These are phyloP conservation scores for Lecanoromycetidae sp. DNA, from an alignment of 2,329 filamentous ascomycete species.

Conservation along the genomic window DNA sequence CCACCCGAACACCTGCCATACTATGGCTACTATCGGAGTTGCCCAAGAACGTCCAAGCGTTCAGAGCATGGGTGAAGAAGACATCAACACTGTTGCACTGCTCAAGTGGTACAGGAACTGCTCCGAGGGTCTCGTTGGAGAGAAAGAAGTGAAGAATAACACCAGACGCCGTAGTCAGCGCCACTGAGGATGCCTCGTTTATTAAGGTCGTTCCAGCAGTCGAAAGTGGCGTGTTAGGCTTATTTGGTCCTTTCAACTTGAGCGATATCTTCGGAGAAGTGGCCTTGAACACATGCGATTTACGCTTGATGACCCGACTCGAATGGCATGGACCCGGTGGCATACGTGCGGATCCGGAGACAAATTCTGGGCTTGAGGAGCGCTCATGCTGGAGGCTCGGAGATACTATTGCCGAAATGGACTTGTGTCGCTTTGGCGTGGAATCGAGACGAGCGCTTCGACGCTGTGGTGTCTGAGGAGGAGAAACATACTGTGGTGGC, in stretches of 20 bases:
- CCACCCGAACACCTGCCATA: background rate
- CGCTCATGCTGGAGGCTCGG: background rate
- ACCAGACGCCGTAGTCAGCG: background rate
- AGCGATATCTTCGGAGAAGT: background rate
- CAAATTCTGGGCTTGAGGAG: background rate
- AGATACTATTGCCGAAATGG: background rate
- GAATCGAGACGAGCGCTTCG: background rate
- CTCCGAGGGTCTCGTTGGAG: background rate
- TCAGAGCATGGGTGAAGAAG: conserved; percentile 1
- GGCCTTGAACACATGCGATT: background rate
- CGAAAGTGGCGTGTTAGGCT: background rate
- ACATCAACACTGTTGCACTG: background rate
- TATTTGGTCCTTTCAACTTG: background rate
- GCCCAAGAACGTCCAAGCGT: background rate
- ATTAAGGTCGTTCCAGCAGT: background rate
- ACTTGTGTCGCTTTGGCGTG: background rate
- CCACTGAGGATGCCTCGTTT: no score
- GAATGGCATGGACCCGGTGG: no score
- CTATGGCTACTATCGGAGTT: background rate
- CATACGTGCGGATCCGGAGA: background rate
- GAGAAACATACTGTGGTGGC: background rate
- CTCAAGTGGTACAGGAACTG: conserved; percentile 1
- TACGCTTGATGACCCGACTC: background rate
- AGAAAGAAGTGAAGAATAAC: conserved; percentile 7
- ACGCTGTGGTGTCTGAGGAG: background rate